phyloP scores from a whole-genome alignment of 1,139 yeast genomes.

The Zygoascus meyerae region DNA sequence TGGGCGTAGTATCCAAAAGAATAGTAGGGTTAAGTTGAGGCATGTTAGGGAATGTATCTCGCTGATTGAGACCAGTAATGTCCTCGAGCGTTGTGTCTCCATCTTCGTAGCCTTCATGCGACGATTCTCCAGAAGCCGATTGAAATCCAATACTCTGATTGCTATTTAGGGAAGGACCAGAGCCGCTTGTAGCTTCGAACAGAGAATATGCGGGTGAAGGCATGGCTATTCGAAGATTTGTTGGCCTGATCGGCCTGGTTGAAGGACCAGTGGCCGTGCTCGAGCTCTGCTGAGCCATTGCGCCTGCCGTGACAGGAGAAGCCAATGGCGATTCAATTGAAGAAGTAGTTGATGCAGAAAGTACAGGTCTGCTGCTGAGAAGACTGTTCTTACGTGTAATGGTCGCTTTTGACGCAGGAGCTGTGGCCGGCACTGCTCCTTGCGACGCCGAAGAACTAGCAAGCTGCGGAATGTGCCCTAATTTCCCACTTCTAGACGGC shows the following conservation, averaged over 20 bases:
- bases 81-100: constrained; percentile 16
- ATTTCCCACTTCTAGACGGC: not conserved
- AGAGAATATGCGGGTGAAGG: constrained; percentile 3
- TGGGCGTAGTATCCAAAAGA: constrained; percentile 31
- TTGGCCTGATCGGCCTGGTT: constrained; percentile 4
- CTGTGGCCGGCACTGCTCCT: no score
- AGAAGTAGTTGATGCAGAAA: constrained; percentile 12
- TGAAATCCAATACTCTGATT: not conserved
- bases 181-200: not conserved
- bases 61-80: constrained; percentile 3
- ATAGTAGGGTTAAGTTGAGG: constrained; percentile 27
- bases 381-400: constrained; percentile 16
- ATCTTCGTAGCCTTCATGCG: constrained; percentile 8
- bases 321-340: constrained; percentile 1
- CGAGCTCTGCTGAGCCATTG: constrained; percentile 1
- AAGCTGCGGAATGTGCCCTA: no score
- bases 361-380: constrained; percentile 8
- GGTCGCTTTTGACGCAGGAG: not conserved
- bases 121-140: not conserved
- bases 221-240: constrained; percentile 10
- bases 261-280: not conserved
- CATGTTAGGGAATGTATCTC: constrained; percentile 18
- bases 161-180: not conserved
- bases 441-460: no score
- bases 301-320: not conserved